Base-by-base conservation (phyloP, 2,329 filamentous ascomycete species). In the Hymenoscyphus infarciens region DNA sequence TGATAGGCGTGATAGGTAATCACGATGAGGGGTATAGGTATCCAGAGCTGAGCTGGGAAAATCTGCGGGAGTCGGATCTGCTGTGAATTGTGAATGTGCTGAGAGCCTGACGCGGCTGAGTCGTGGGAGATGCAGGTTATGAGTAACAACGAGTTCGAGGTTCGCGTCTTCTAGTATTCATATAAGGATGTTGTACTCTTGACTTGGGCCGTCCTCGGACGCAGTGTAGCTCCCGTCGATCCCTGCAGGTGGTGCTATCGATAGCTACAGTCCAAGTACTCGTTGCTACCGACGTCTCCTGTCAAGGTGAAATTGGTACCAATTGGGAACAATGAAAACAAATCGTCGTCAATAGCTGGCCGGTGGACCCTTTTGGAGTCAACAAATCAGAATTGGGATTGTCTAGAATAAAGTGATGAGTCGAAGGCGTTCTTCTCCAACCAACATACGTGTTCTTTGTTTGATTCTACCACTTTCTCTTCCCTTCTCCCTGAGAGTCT, bases 1-100 rank as follows among this genome's bases (percentile, higher is more conserved):
- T 52, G 39, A 58, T 59, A 59, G 39, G 45, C 8, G 45, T 55
- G 27, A 33, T 55, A 31, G 53, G 25, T 55, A 29, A 16, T 55
- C 56, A 27, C 31, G 8, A 45, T 35, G 56, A 39, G 15, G 15
- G 35, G 10, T 22, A 25, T 4, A 13, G 16, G 10, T 57, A 11
- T 52, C 10, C 19, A 22, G 19, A 22, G 19, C 45, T 52, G 45
- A 52, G 45, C 13, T 52, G 45, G 19, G 19, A 13, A 52, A 22
- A 49, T 49, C 8, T 22, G 42, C 10, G n/a, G 42, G n/a, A 49
- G 19, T 22, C n/a, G 45, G 13, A 52, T 22, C 2, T 52, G 45
- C 1, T 22, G 39, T 10, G n/a, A 16, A 53, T 25, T 54, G 52
- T 55, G 53, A 55, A 31, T 55, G n/a, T 55, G 25, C 53, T n/a